Conservation (phyloP, 2,329 filamentous ascomycete genomes). For the Drechslerella stenobrocha region DNA sequence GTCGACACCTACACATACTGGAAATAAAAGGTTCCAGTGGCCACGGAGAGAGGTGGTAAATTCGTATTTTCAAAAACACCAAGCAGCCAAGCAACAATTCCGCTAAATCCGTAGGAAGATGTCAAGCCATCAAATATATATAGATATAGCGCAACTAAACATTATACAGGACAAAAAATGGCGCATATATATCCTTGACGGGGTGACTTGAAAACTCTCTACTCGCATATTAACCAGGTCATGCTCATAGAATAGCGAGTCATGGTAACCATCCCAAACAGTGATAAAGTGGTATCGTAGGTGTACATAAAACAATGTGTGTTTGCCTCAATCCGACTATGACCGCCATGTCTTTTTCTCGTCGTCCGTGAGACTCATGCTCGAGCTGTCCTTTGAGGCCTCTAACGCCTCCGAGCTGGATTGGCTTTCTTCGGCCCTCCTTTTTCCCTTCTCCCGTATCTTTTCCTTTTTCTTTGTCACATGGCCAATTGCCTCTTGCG, state of each 20-base stretch:
- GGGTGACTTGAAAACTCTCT: neutral
- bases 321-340: slow-evolving; percentile 3
- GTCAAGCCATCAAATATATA: neutral
- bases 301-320: neutral
- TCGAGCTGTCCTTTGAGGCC: slow-evolving; percentile 34
- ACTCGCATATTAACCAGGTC: neutral
- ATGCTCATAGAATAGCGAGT: neutral
- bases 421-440: slow-evolving; percentile 56
- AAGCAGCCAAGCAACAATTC: neutral
- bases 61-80: too few relatives aligned
- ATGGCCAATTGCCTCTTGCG: slow-evolving; percentile 63
- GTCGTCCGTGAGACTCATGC: slow-evolving; percentile 26
- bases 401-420: slow-evolving; percentile 15
- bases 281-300: slow-evolving; percentile 1
- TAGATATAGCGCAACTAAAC: neutral
- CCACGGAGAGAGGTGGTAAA: too few relatives aligned
- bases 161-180: neutral
- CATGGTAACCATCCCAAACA: neutral
- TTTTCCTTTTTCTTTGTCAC: slow-evolving; percentile 60
- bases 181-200: neutral
- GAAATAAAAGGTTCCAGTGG: too few relatives aligned
- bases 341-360: slow-evolving; percentile 22
- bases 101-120: neutral
- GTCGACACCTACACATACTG: too few relatives aligned
- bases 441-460: slow-evolving; percentile 60